Evolutionary conservation across 306 rosid species (phyloP).

Genomic region (Trichosanthes cucumerina): DNA sequence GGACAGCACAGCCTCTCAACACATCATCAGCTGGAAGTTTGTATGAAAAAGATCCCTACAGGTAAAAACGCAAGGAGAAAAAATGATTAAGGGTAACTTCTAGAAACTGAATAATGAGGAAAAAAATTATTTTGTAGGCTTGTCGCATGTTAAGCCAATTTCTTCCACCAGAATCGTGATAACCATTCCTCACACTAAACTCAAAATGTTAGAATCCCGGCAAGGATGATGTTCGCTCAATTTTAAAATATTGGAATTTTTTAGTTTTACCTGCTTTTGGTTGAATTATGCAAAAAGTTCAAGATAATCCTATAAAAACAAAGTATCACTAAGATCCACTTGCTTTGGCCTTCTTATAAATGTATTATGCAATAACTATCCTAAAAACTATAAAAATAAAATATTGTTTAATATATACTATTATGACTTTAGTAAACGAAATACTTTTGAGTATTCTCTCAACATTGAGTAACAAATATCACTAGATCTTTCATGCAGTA

Average conservation of each 20-base stretch:
- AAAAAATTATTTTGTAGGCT: neutral
- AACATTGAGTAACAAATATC: neutral
- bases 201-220: neutral
- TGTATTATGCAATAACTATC: neutral
- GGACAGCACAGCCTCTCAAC: conserved; percentile 45
- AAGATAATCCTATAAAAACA: neutral
- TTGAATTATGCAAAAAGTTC: neutral
- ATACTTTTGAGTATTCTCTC: too few relatives aligned
- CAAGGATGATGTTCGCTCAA: neutral
- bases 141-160: neutral
- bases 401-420: too few relatives aligned
- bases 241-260: neutral
- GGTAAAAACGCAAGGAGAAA: conserved; percentile 1
- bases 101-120: neutral
- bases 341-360: neutral
- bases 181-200: neutral
- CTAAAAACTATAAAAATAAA: neutral
- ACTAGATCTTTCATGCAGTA: neutral
- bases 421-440: too few relatives aligned
- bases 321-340: neutral
- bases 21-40: conserved; percentile 76
- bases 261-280: neutral
- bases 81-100: neutral
- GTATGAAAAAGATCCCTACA: conserved; percentile 76
- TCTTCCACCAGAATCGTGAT: neutral